Conservation (phyloP, 2,329 filamentous ascomycete species). For the Curvularia hawaiiensis region DNA sequence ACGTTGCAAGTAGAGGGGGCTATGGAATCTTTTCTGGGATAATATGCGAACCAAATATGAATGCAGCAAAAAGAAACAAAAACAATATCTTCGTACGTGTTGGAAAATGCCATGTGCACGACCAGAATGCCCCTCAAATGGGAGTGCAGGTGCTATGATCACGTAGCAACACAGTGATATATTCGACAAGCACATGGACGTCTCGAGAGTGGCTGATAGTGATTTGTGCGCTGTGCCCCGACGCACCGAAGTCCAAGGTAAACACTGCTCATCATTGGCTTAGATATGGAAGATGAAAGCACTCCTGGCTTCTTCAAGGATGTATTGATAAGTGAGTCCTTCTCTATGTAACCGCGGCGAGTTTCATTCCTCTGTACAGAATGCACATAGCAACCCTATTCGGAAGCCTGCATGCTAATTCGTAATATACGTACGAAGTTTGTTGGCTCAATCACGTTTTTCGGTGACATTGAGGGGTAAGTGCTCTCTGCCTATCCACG, state of each 20-base stretch:
- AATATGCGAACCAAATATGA: not conserved
- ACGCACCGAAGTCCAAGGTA: not conserved
- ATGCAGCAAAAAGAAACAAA: conserved; percentile 1
- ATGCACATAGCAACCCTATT: no score
- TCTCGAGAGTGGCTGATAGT: conserved; percentile 6
- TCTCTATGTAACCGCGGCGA: not conserved
- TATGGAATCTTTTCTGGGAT: not conserved
- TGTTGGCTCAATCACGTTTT: not conserved
- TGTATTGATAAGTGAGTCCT: conserved; percentile 4
- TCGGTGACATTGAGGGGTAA: not conserved
- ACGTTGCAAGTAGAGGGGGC: not conserved
- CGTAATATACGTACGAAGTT: no score
- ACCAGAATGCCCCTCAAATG: not conserved
- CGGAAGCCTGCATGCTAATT: no score
- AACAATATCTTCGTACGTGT: not conserved
- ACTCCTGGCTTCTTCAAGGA: conserved; percentile 1
- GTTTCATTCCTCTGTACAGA: no score
- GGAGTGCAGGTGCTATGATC: not conserved
- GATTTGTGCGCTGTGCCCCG: conserved; percentile 4
- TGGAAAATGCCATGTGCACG: not conserved
- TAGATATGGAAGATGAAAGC: not conserved
- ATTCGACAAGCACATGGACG: not conserved
- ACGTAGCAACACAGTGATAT: not conserved
- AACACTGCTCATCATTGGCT: not conserved
- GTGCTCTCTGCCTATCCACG: not conserved